Evolutionary conservation across 352 stramenopile genomes (phyloP), one percentile per base, ranked within the genome.

Genomic region (Globisporangium barbulae): DNA sequence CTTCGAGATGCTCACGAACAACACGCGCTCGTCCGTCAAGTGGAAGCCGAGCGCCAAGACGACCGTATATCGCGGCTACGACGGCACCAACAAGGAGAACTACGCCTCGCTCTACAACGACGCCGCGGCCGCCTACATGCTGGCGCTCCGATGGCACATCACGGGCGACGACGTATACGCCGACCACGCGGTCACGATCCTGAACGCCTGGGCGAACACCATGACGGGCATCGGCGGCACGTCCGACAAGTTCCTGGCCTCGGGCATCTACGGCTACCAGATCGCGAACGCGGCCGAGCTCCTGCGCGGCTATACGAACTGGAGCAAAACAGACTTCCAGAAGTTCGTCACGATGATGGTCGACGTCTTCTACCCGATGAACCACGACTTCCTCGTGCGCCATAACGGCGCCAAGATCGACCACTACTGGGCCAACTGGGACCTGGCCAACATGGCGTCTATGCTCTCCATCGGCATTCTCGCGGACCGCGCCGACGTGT

Each of bases 361-460:
- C 33, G 30, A 21, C 7, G 60, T 70, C 17, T 67, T 70, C 53
- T 70, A 70, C 17, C 57, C 64, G 31, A 70, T 70, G 64, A 70
- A 70, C 52, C 59, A 64, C 54, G 61, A 59, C 52, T 69, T 73
- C 39, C 47, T 74, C 15, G 54, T 59, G 9, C 49, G 44, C 31
- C 60, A 73, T 52, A 75, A 73, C 48, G 55, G 52, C 47, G 69
- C 60, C 22, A 70, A 68, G 50, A 60, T 68, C 39, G 65, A 70
- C 42, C 64, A 70, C 59, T 70, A 70, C 22, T 70, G 64, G 64
- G 64, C 64, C 15, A 70, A 70, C 44, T 70, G 64, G 64, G 64
- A 70, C 39, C 22, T 70, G 33, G 64, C 59, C 1, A 70, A 70
- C 42, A 70, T 70, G 64, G 64, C 52, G 33, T 65, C 64, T 12